These are phyloP conservation scores for Nematodospora valgi DNA, from an alignment of 805 yeast genomes.

Conservation along the genomic window DNA sequence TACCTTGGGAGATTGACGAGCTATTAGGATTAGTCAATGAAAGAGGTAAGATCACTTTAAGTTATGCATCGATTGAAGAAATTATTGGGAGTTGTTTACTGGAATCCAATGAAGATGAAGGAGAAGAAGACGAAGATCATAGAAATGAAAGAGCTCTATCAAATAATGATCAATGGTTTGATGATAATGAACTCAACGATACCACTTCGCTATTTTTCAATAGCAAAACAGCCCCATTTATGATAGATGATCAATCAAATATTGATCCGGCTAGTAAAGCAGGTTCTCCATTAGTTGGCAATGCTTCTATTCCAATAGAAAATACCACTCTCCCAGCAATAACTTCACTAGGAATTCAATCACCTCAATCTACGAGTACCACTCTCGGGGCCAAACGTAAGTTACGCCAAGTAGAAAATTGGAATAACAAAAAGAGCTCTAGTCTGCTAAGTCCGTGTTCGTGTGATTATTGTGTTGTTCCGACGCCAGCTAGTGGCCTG, in stretches of 20 bases:
- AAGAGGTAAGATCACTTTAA: constrained; percentile 37
- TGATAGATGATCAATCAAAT: too few species aligned
- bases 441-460: constrained; percentile 1
- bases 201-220: constrained; percentile 5
- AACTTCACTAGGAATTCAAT: too few species aligned
- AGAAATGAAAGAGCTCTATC: constrained; percentile 5
- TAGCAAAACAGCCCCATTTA: constrained; percentile 1
- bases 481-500: constrained; percentile 3
- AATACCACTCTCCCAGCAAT: too few species aligned
- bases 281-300: too few species aligned
- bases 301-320: too few species aligned
- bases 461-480: not conserved
- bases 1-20: constrained; percentile 58
- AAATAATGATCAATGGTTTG: constrained; percentile 7
- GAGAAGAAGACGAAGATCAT: constrained; percentile 2
- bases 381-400: constrained; percentile 6
- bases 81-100: constrained; percentile 58
- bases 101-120: constrained; percentile 24
- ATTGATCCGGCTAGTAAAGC: too few species aligned
- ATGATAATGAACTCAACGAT: not conserved
- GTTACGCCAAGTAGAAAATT: not conserved
- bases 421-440: not conserved
- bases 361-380: too few species aligned
- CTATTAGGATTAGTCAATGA: constrained; percentile 49
- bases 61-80: constrained; percentile 57